Conservation (phyloP, 78 protist genomes). For the Dictyostelium firmibasis region DNA sequence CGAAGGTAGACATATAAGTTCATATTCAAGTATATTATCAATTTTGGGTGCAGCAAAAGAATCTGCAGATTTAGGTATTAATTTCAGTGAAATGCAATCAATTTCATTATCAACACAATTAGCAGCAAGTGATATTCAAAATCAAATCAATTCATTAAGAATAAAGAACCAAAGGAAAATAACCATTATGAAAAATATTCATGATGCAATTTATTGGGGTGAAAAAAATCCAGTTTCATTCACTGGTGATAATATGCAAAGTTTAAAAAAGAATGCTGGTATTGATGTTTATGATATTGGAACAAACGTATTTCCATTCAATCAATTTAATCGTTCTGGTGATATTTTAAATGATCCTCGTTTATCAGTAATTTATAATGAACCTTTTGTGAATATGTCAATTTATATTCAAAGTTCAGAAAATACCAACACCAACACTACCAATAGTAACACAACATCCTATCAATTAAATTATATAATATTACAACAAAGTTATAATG, state of each 20-base stretch:
- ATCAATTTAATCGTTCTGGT: constrained; percentile 18
- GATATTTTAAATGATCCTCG: background rate
- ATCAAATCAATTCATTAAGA: background rate
- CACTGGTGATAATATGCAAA: background rate
- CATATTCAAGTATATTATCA: constrained; percentile 46
- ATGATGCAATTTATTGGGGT: constrained; percentile 23
- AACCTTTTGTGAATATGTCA: background rate
- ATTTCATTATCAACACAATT: background rate
- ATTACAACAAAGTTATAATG: constrained; percentile 20
- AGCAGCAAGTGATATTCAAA: background rate
- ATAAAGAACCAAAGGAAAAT: background rate
- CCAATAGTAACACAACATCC: background rate
- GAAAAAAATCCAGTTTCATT: background rate
- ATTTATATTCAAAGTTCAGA: background rate
- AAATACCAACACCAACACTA: background rate
- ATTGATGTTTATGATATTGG: constrained; percentile 7
- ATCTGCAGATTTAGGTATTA: background rate
- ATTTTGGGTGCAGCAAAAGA: background rate
- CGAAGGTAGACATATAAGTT: background rate
- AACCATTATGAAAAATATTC: constrained; percentile 7
- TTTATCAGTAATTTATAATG: too few species aligned
- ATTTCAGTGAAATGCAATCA: background rate
- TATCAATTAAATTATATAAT: background rate
- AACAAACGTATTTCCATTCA: background rate
- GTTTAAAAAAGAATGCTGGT: constrained; percentile 13